Evolutionary conservation across 2,329 filamentous ascomycete species (phyloP), one percentile per base, ranked within the genome.

Genomic region (Stagonosporopsis cucurbitacearum): DNA sequence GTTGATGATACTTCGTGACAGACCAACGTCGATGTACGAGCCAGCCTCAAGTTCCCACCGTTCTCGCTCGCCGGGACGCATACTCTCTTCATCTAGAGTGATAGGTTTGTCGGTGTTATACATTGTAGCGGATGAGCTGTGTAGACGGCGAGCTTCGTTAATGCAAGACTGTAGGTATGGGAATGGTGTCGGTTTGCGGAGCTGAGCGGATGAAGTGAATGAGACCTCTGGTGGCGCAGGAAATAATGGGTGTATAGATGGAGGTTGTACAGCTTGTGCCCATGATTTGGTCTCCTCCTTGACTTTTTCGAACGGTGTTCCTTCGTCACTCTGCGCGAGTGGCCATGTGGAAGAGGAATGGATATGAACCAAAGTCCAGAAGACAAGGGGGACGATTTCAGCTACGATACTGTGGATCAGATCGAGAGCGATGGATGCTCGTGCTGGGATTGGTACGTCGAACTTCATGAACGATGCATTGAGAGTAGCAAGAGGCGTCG

Each of bases 241-340:
- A 50, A 75, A 75, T 1, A 67, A 63, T 0, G 73, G 71, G 37
- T 75, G 72, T 35, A 75, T 71, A 11, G 71, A 71, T 3, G 72
- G 70, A 26, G 71, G 73, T 46, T 75, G 73, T 11, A 64, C 52
- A 11, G 69, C 72, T 59, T 69, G 57, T 11, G 67, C 72, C 67
- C 68, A 75, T 2, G 35, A 15, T 32, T 62, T 66, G 0, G 70
- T 74, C 43, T 75, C 72, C 39, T 59, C 46, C 30, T 65, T 64
- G 19, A 75, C 68, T 23, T 47, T 62, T 19, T 58, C 49, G 4
- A 75, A 54, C 2, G 68, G 65, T 3, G 62, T 64, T 2, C 47
- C 52, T 19, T 52, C 32, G 17, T 37, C 17, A 19, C 45, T 26
- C 30, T 63, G 48, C 0, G 40, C 35, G 11, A 63, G 52, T 25